Percentiles rank a stretch among this genome's conserved stretches.
Conservation (phyloP, 1,284 basidiomycete genomes). For the Apiotrichum gamsii region DNA sequence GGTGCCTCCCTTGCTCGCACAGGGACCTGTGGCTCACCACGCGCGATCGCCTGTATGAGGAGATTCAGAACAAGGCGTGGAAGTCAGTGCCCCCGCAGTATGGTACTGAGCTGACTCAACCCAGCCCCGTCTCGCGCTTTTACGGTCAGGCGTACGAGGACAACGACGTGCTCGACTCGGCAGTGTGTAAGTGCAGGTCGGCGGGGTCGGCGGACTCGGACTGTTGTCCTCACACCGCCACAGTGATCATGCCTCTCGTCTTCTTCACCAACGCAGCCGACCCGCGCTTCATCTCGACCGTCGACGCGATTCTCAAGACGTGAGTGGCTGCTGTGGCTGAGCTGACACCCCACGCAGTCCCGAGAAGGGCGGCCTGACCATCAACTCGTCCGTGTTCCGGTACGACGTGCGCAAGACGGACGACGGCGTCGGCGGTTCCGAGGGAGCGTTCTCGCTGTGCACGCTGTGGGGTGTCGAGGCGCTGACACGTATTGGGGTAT, state of each 20-base stretch:
- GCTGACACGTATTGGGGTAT: slow-evolving; percentile 73
- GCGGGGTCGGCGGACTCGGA: too few species aligned
- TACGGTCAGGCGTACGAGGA: slow-evolving; percentile 50
- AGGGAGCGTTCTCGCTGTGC: slow-evolving; percentile 56
- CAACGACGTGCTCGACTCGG: slow-evolving; percentile 48
- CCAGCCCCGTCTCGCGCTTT: slow-evolving; percentile 28
- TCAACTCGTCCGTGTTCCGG: slow-evolving; percentile 55
- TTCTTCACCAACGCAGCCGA: slow-evolving; percentile 80
- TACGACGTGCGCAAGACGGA: slow-evolving; percentile 73
- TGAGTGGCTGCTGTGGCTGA: slow-evolving; percentile 9
- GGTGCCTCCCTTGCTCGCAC: slow-evolving; percentile 53
- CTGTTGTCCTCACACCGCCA: not conserved
- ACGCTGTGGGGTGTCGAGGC: slow-evolving; percentile 70
- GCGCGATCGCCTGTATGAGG: slow-evolving; percentile 73
- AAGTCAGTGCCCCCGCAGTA: slow-evolving; percentile 42
- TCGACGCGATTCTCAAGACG: slow-evolving; percentile 71
- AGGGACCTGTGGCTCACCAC: slow-evolving; percentile 61
- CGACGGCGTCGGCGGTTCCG: slow-evolving; percentile 88
- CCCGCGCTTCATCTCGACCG: slow-evolving; percentile 73
- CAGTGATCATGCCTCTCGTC: slow-evolving; percentile 48
- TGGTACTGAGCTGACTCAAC: slow-evolving; percentile 7
- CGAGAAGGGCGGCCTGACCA: slow-evolving; percentile 78
- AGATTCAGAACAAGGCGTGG: slow-evolving; percentile 58
- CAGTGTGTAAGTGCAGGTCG: slow-evolving; percentile 34
- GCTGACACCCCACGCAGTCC: slow-evolving; percentile 47